Evolutionary conservation across 148 eudicot genomes (phyloP).

Genomic region (Cornus controversa): DNA sequence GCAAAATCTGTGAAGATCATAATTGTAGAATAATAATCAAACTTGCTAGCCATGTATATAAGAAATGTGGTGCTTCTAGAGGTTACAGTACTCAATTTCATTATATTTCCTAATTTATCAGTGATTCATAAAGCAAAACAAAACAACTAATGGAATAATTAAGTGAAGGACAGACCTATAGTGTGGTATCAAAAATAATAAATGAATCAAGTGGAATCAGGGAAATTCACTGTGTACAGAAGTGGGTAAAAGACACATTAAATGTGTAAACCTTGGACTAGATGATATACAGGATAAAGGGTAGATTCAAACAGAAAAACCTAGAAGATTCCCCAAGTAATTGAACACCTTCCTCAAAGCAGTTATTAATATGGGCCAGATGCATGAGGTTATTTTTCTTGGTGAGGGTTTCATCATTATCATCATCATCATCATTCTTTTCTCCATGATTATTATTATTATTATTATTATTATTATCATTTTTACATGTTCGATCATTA

Average conservation of each 20-base stretch:
- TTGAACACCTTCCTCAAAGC: neutral
- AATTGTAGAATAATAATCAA: neutral
- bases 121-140: neutral
- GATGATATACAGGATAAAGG: neutral
- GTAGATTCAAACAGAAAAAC: neutral
- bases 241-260: constrained; percentile 5
- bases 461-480: no score
- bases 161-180: neutral
- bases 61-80: constrained; percentile 9
- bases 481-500: neutral
- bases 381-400: neutral
- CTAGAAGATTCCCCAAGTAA: neutral
- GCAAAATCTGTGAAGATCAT: constrained; percentile 54
- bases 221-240: neutral
- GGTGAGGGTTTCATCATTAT: neutral
- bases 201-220: neutral
- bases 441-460: no score
- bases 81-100: neutral
- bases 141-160: neutral
- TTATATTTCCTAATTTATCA: neutral
- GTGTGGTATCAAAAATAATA: neutral
- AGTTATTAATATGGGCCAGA: neutral
- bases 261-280: neutral
- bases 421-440: no score
- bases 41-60: neutral